phyloP scores from a whole-genome alignment of 1,284 basidiomycete genomes.

The Heterobasidion annosum region DNA sequence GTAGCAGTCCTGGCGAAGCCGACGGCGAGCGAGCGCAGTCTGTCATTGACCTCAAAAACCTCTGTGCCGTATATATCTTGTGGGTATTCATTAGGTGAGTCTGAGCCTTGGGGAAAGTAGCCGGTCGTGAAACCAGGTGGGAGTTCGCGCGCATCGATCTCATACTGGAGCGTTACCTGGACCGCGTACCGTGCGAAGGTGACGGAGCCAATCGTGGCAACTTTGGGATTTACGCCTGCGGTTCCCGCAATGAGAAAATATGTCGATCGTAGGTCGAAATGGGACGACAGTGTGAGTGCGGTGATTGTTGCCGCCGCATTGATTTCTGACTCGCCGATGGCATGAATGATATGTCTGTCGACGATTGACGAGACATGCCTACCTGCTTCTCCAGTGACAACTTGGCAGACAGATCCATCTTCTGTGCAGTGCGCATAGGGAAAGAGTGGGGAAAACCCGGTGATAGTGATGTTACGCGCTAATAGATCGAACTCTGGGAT shows the following conservation, averaged over 20 bases:
- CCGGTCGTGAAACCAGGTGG: conserved; percentile 33
- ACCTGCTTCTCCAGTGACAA: conserved; percentile 33
- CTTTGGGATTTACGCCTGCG: conserved; percentile 33
- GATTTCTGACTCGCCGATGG: no score
- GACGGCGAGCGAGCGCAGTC: conserved; percentile 28
- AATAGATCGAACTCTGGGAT: conserved; percentile 22
- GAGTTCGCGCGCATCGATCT: conserved; percentile 36
- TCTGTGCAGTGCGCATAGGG: conserved; percentile 32
- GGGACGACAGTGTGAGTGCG: conserved; percentile 24
- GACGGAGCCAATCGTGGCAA: conserved; percentile 31
- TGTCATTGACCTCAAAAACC: conserved; percentile 40
- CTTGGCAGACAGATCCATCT: conserved; percentile 28
- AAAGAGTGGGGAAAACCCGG: conserved; percentile 34
- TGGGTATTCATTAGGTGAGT: conserved; percentile 22
- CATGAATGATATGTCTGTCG: no score
- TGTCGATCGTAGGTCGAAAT: conserved; percentile 33
- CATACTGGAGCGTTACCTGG: conserved; percentile 35
- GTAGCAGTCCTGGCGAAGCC: conserved; percentile 22
- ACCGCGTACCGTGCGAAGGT: conserved; percentile 35
- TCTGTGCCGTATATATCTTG: conserved; percentile 36
- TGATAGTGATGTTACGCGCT: conserved; percentile 27
- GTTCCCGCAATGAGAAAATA: conserved; percentile 42
- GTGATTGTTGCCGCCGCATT: conserved; percentile 34
- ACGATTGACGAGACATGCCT: background rate
- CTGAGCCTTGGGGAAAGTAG: conserved; percentile 28